Conservation (phyloP, 106 monocot genomes). For the Narthecium ossifragum region DNA sequence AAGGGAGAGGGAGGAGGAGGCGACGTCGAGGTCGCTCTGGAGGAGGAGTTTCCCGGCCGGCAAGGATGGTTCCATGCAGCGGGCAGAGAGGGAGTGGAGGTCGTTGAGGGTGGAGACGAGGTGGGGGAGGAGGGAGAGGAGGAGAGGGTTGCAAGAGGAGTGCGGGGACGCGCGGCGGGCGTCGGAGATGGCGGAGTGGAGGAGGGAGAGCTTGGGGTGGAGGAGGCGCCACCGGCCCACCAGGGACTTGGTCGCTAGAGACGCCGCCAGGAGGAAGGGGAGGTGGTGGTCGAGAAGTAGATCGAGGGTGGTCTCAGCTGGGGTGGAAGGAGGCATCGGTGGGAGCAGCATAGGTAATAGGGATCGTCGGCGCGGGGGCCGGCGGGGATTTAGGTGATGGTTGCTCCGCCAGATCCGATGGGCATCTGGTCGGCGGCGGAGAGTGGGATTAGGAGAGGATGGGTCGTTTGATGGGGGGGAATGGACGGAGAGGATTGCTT, state of each 20-base stretch:
- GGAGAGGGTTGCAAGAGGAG: slow-evolving; percentile 4
- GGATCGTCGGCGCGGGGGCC: slow-evolving; percentile 3
- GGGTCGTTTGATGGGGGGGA: neutral
- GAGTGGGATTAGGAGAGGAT: neutral
- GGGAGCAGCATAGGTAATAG: neutral
- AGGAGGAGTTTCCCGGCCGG: slow-evolving; percentile 51
- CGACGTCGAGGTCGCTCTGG: slow-evolving; percentile 67
- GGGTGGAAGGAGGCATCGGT: neutral
- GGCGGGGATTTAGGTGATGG: neutral
- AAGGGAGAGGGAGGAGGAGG: slow-evolving; percentile 47
- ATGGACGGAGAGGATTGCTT: slow-evolving; percentile 3
- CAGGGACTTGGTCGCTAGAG: slow-evolving; percentile 45
- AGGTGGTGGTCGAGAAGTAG: slow-evolving; percentile 42
- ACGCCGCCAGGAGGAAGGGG: slow-evolving; percentile 45
- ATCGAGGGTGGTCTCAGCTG: slow-evolving; percentile 16
- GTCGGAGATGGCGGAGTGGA: slow-evolving; percentile 41
- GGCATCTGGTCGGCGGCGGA: too few species aligned
- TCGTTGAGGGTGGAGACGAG: slow-evolving; percentile 26
- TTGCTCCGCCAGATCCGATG: too few species aligned
- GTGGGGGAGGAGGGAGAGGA: slow-evolving; percentile 20
- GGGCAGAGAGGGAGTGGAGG: slow-evolving; percentile 39
- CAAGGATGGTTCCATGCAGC: slow-evolving; percentile 39
- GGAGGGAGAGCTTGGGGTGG: slow-evolving; percentile 42
- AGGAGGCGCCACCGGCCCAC: slow-evolving; percentile 50
- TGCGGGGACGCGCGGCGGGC: slow-evolving; percentile 9